Evolutionary conservation across 768 basidiomycete genomes (phyloP), one percentile per base, ranked within the genome.

Genomic region (Xerocomellus dryophilus): DNA sequence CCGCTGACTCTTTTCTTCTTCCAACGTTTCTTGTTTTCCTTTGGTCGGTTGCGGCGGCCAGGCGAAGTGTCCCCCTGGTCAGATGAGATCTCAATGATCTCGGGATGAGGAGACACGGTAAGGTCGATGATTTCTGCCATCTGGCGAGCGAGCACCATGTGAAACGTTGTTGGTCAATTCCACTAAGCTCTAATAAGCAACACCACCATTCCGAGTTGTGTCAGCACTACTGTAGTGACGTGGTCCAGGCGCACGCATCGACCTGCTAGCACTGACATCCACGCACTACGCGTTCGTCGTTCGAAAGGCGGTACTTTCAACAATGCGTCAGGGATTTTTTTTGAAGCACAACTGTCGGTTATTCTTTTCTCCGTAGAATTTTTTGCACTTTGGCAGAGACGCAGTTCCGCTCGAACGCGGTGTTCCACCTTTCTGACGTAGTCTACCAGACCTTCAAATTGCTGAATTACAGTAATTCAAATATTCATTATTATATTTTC

Each of bases 121-220:
- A 72, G 64, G 58, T 72, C 71, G 39, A 72, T 72, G 29, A 72
- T 63, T 52, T 71, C 72, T 45, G 58, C 40, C 68, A 70, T 69
- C 31, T 35, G 17, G n/a, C 20, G 18, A 27, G 21, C 36, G 18
- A 7, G n/a, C 18, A 29, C 14, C 23, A 20, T 51, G 54, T 35
- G 44, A 56, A 54, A n/a, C 32, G n/a, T 32, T 4, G 5, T 18
- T 1, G 18, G 36, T 38, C 17, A n/a, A 38, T 14, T 32, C 11
- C 5, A 20, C 29, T 7, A 23, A 23, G 20, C 18, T 29, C 29
- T 29, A 31, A n/a, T 29, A 31, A 18, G 10, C 18, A 38, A 18
- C 35, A 15, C 12, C 34, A 34, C 34, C 34, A 2, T 1, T 36
- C 12, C 32, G 12, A 14, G 35, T 36, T 7, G 35, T 17, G 15